phyloP scores from a whole-genome alignment of 1,284 basidiomycete genomes.

The Calocybe gambosa region DNA sequence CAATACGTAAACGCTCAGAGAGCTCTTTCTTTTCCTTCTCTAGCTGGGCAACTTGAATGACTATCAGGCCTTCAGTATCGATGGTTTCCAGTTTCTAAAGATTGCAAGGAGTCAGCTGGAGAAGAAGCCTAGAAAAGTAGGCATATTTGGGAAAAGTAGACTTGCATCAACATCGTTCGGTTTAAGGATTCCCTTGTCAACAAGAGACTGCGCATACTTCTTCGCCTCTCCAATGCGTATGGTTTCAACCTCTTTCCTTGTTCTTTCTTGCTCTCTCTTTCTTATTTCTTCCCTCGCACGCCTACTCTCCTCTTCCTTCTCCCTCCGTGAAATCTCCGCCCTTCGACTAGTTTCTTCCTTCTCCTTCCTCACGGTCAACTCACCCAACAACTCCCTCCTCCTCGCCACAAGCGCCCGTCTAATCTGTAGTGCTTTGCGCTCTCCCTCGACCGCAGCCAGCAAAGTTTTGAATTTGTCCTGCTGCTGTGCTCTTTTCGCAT shows the following conservation, averaged over 20 bases:
- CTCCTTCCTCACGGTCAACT: conserved; percentile 83
- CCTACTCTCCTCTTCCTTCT: conserved; percentile 71
- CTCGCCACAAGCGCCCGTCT: conserved; percentile 82
- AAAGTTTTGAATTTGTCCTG: conserved; percentile 48
- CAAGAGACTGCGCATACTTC: conserved; percentile 84
- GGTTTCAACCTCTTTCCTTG: conserved; percentile 77
- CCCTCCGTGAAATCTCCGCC: conserved; percentile 64
- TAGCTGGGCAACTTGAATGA: conserved; percentile 88
- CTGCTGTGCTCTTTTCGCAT: conserved; percentile 52
- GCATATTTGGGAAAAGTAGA: conserved; percentile 12
- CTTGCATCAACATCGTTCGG: conserved; percentile 71
- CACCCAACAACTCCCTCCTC: conserved; percentile 83
- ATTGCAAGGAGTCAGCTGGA: conserved; percentile 2
- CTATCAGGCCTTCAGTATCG: conserved; percentile 86
- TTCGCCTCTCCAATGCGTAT: conserved; percentile 83
- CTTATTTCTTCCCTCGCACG: conserved; percentile 65
- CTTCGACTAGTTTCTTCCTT: conserved; percentile 84
- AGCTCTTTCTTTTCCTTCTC: conserved; percentile 97
- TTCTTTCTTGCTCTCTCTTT: conserved; percentile 73
- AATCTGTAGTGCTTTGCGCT: conserved; percentile 73
- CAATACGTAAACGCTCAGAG: conserved; percentile 77
- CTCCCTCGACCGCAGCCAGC: conserved; percentile 54
- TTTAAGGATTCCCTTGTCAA: conserved; percentile 83
- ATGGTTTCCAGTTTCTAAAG: conserved; percentile 76
- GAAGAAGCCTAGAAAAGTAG: background rate